Base-by-base conservation (phyloP, 2,329 filamentous ascomycete species). In the Neofusicoccum sp. region DNA sequence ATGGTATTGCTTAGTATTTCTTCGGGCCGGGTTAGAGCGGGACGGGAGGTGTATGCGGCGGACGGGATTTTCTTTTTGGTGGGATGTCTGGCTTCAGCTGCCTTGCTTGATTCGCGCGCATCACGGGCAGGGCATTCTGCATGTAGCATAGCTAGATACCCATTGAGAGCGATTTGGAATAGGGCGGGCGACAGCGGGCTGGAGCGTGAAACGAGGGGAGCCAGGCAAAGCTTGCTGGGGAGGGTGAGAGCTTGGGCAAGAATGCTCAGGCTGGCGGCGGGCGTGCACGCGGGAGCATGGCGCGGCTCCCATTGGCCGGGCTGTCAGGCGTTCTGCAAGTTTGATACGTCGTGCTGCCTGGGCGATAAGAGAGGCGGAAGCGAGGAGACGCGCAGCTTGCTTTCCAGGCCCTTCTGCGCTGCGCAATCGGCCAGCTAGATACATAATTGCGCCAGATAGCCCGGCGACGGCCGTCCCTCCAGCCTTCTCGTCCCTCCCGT, bases 1-100 rank as follows among this genome's bases (percentile, higher is more conserved):
- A 56, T 56, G 51, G 51, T 56, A 56, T 56, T 56, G 51, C 51
- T 56, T 43, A 43, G 36, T 56, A 56, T 56, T 20, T 44, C 26
- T 14, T 56, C 5, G 33, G 51, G 51, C 51, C 36, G 26, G 26
- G 16, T 26, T 14, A 33, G 24, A 41, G 36, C 38, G 4, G 26
- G 26, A 16, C n/a, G 6, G 40, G n/a, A n/a, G 36, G 40, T 44
- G 51, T 56, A 56, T 43, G 36, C 41, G 41, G 38, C 3, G 26
- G n/a, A 43, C 14, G 28, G 26, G 26, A 11, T 3, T 9, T 45
- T 47, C 16, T 36, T 28, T 45, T 47, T 36, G 54, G 41, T 38
- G 41, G 54, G 54, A 28, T 34, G 31, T 47, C 54, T 45, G 20
- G 43, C 28, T 45, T 36, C 28, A 34, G 40, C 40, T 44, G 20